Evolutionary conservation across 441 rosid species (phyloP), one percentile per base, ranked within the genome.

Genomic region (Euphorbia celastroides): DNA sequence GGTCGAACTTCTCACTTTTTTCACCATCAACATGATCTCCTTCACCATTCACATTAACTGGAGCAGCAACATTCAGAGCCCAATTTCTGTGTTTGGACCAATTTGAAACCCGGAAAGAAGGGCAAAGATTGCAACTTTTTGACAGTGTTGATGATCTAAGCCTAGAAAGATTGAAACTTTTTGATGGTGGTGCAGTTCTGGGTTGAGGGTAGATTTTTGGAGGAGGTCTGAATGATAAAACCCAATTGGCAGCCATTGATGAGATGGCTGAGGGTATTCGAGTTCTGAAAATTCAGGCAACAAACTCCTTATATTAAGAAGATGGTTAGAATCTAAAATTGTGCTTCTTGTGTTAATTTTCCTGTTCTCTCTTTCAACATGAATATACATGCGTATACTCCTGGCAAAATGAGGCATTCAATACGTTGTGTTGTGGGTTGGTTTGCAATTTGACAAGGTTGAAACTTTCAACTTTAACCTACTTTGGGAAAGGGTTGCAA

Each of bases 211-310:
- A 79, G 72, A 68, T 5, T 58, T 74, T 68, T 22, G n/a, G n/a
- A n/a, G 85, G 74, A 41, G 87, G 84, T 68, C 81, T 81, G 36
- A 78, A 50, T 65, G 85, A 73, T 66, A 82, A 63, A 58, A 82
- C 75, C 77, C 68, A 78, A 62, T 75, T 68, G 65, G 85, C 85
- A 68, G 85, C 89, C 89, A 82, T 80, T 75, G 67, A 57, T 70
- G 63, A 61, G 72, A 70, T 17, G 36, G 23, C 48, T 38, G 16
- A 67, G 60, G 58, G 14, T 46, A 7, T 20, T 41, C 64, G 42
- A 22, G 20, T 2, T 50, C 6, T 22, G 8, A 0, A 20, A 55
- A 14, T 54, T 5, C 36, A 54, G 25, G 25, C 25, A 23, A 61
- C 23, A 51, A 5, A 17, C n/a, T 7, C 7, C 19, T 27, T 55